Evolutionary conservation across 192 early-diverging fungal genomes (phyloP).

Genomic region (Mortierella claussenii): DNA sequence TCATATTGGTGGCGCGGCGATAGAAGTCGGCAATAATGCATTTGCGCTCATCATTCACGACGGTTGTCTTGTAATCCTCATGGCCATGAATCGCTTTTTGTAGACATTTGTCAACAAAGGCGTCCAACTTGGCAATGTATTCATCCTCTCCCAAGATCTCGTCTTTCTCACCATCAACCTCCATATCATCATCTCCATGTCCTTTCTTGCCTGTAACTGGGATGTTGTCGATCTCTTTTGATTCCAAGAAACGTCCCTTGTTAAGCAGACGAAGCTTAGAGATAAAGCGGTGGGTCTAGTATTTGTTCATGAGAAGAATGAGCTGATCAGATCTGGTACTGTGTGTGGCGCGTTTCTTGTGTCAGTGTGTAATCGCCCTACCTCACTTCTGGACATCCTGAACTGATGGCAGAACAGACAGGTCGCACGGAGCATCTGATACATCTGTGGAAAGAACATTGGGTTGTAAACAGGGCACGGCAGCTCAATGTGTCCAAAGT

Average conservation of each 20-base stretch:
- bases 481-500: slow-evolving; percentile 98
- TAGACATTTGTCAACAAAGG: slow-evolving; percentile 25
- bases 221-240: slow-evolving; percentile 79
- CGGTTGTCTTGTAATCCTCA: slow-evolving; percentile 62
- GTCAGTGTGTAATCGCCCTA: too few relatives aligned
- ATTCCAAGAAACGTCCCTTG: slow-evolving; percentile 87
- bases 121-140: slow-evolving; percentile 59
- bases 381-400: slow-evolving; percentile 66
- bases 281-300: slow-evolving; percentile 68
- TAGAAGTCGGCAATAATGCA: slow-evolving; percentile 62
- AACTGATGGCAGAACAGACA: slow-evolving; percentile 95
- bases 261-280: slow-evolving; percentile 89
- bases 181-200: slow-evolving; percentile 57
- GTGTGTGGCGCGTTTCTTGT: too few relatives aligned
- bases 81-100: slow-evolving; percentile 21
- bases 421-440: slow-evolving; percentile 82
- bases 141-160: slow-evolving; percentile 57
- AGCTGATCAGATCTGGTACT: too few relatives aligned
- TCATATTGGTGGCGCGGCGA: slow-evolving; percentile 47
- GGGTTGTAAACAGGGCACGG: slow-evolving; percentile 97
- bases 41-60: slow-evolving; percentile 64
- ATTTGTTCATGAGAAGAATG: too few relatives aligned
- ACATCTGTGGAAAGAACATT: slow-evolving; percentile 93
- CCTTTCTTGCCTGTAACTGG: slow-evolving; percentile 56
- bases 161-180: slow-evolving; percentile 57